Base-by-base conservation (phyloP, 2,329 filamentous ascomycete genomes). In the Akanthomyces uredinophilus region DNA sequence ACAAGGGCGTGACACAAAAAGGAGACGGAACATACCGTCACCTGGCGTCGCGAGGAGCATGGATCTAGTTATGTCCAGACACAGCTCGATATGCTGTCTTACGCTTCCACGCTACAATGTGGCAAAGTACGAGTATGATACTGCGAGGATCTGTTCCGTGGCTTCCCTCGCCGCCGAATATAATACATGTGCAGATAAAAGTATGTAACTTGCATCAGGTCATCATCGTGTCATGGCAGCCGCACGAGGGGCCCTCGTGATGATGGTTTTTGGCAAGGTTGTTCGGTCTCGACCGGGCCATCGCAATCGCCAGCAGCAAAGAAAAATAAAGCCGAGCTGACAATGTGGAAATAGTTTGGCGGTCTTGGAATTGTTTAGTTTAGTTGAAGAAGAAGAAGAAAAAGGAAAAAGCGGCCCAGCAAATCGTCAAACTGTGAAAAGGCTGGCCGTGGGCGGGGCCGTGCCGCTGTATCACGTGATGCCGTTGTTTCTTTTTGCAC, bases 211-310 rank as follows among this genome's bases (percentile, higher is more conserved):
- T 85, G 82, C 79, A 79, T 85, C 81, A 86, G 84, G 84, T 87
- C 83, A 86, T 86, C 84, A 84, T 69, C 84, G 82, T 79, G 83
- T 86, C 84, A 85, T 86, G 84, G 83, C 71, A 79, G 82, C 83
- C 83, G 76, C 82, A 73, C 81, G 74, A 81, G 82, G 82, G 83
- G 83, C 83, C 82, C 84, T 87, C 84, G 81, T 85, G 83, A 85
- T 80, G 76, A 87, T 86, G 84, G 84, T 87, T 86, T 87, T 87
- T 81, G 78, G 78, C 82, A 85, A 84, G 78, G 81, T 81, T 79
- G 73, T 75, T 83, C 78, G 67, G 71, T 87, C 83, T 86, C 72
- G 83, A 84, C 83, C 77, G 75, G 66, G 60, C 63, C 74, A 80
- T 79, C 79, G 77, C 75, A 75, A 74, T 79, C 78, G 78, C 74